phyloP scores from a whole-genome alignment of 495 filamentous ascomycete species.

The Penicillium bialowiezense region DNA sequence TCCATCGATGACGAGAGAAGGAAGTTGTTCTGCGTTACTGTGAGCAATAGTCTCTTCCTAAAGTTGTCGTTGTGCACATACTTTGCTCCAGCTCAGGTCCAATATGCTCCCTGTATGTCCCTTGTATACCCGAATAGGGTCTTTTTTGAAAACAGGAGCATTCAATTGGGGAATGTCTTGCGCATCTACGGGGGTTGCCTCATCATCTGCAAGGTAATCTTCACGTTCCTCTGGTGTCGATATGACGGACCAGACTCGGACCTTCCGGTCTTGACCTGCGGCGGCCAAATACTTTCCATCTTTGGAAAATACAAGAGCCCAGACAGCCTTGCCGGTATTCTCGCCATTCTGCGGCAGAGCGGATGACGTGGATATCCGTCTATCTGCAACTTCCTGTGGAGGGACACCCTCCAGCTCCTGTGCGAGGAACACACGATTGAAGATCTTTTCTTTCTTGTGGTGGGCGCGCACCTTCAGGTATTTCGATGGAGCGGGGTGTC shows the following conservation, averaged over 20 bases:
- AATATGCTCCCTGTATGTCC: slow-evolving; percentile 87
- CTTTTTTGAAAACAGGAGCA: slow-evolving; percentile 85
- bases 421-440: slow-evolving; percentile 84
- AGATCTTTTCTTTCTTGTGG: slow-evolving; percentile 80
- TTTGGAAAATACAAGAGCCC: slow-evolving; percentile 89
- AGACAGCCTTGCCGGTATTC: slow-evolving; percentile 59
- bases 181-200: slow-evolving; percentile 47
- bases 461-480: slow-evolving; percentile 84
- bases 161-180: slow-evolving; percentile 55
- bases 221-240: slow-evolving; percentile 75
- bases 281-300: slow-evolving; percentile 91
- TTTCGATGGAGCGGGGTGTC: slow-evolving; percentile 81
- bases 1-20: slow-evolving; percentile 97
- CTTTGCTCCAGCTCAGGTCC: slow-evolving; percentile 96
- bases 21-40: slow-evolving; percentile 73
- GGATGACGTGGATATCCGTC: slow-evolving; percentile 24
- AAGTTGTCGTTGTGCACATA: slow-evolving; percentile 25
- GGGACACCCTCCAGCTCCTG: slow-evolving; percentile 64
- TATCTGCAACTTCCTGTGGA: slow-evolving; percentile 13
- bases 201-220: slow-evolving; percentile 67
- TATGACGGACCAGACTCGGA: slow-evolving; percentile 89
- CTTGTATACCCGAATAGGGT: slow-evolving; percentile 73
- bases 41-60: neutral
- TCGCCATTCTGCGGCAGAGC: slow-evolving; percentile 37
- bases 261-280: slow-evolving; percentile 80